A percentile compares a stretch with the other conserved stretches of the same genome.
Conservation (phyloP, 1,284 basidiomycete species). For the Retiboletus flavoniger region DNA sequence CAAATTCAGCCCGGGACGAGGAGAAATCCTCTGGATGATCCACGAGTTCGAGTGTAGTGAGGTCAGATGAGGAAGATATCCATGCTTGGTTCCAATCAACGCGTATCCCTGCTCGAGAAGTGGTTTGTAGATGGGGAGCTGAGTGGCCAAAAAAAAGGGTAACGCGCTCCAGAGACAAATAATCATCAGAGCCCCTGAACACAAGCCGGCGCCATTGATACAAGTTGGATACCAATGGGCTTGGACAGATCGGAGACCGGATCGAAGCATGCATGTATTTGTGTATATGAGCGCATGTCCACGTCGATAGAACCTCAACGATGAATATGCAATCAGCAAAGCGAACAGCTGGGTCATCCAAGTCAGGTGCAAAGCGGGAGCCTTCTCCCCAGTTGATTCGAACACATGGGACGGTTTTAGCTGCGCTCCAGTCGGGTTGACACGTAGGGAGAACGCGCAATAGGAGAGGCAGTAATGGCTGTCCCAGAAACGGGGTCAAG, state of each 20-base stretch:
- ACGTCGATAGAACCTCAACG: neutral
- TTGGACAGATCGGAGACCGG: neutral
- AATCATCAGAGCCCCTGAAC: too few species aligned
- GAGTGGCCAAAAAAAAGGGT: neutral
- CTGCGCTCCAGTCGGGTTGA: neutral
- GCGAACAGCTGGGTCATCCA: neutral
- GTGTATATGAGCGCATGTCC: too few species aligned
- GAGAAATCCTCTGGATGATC: neutral
- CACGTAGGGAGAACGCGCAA: neutral
- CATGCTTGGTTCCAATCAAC: slow-evolving; percentile 1
- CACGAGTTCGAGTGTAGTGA: neutral
- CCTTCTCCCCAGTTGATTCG: neutral
- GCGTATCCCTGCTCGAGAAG: neutral
- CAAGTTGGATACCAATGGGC: neutral
- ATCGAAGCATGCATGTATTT: neutral
- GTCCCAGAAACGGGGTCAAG: neutral
- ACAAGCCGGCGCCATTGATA: neutral
- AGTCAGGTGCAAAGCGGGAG: neutral
- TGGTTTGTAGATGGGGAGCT: neutral
- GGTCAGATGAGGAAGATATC: neutral
- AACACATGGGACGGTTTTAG: neutral
- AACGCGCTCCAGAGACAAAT: too few species aligned
- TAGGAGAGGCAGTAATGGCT: neutral
- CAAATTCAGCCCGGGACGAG: neutral
- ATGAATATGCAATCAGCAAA: neutral